Evolutionary conservation across 2,329 filamentous ascomycete genomes (phyloP), one percentile per base, ranked within the genome.

Genomic region (Colletotrichum sp.): DNA sequence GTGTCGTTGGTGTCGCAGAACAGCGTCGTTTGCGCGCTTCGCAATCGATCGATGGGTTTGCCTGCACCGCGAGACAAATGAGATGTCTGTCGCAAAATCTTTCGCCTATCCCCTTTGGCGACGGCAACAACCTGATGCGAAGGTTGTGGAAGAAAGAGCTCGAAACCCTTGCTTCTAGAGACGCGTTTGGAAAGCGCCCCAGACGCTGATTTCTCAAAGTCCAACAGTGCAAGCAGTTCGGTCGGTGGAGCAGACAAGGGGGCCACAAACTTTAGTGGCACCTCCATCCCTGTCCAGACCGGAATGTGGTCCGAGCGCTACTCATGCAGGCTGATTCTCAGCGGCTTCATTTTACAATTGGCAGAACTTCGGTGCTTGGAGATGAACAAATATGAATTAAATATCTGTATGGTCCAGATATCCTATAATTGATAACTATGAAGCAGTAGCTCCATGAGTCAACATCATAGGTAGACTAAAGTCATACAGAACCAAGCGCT

Each of bases 131-230:
- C 9, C 8, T 24, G 6, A 7, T 7, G 63, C 24, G 21, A 32
- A 30, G 16, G 43, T 60, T 36, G 65, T 18, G 7, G 26, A 73
- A 52, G 34, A 55, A 74, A 65, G 48, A 74, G 64, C 64, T 26
- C 14, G 48, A 36, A 57, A 57, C 30, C 67, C 39, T 30, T 73
- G 64, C 70, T 59, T 26, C 28, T 26, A 26, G 55, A 63, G 74
- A 74, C 74, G 70, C 74, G 71, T 74, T 63, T 4, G 7, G 68
- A 60, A 72, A 52, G 32, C 64, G 65, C 65, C 55, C 21, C 61
- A 52, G 18, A 39, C 59, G 32, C 43, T 32, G 24, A 63, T 48
- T 74, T 70, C 66, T 74, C 59, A 34, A 57, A 26, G 39, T 63
- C 57, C n/a, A 61, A 18, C 28, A 32, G 48, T 24, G 21, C 28